These are phyloP conservation scores for Immersiella caudata DNA, from an alignment of 495 filamentous ascomycete genomes.

Conservation along the genomic window DNA sequence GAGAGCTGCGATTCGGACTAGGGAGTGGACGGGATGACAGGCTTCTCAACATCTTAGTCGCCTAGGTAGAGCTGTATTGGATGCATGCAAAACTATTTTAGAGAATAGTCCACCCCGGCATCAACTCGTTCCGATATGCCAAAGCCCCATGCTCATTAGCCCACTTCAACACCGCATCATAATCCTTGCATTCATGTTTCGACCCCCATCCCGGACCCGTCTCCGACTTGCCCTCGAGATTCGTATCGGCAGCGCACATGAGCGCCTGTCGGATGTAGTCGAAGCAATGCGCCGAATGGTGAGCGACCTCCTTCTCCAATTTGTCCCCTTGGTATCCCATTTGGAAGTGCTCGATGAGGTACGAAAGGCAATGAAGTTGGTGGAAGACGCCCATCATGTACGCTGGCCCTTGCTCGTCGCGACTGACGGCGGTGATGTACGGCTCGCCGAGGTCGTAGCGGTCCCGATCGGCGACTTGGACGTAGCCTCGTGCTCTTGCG, in stretches of 20 bases:
- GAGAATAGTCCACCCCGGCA: conserved; percentile 22
- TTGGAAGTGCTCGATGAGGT: conserved; percentile 47
- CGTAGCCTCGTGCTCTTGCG: conserved; percentile 46
- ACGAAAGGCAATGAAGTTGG: conserved; percentile 56
- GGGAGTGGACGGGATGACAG: too few relatives aligned
- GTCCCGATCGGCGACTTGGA: conserved; percentile 39
- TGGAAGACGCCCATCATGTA: conserved; percentile 58
- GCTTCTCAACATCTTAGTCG: too few relatives aligned
- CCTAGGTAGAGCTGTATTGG: too few relatives aligned
- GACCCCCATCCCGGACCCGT: conserved; percentile 50
- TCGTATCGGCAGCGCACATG: conserved; percentile 51
- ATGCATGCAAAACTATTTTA: not conserved
- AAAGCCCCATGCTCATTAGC: conserved; percentile 40
- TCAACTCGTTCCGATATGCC: conserved; percentile 23
- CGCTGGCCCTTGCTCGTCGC: conserved; percentile 40
- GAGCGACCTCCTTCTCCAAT: conserved; percentile 44
- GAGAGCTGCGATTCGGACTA: too few relatives aligned
- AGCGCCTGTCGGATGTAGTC: conserved; percentile 53
- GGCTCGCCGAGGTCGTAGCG: conserved; percentile 44
- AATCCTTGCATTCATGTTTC: conserved; percentile 43
- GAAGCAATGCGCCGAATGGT: conserved; percentile 54
- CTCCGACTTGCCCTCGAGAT: conserved; percentile 50
- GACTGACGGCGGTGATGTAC: conserved; percentile 39
- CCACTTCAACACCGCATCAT: conserved; percentile 45
- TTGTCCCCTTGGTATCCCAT: conserved; percentile 41